Base-by-base conservation (phyloP, 345 rosid genomes). In the Sisymbrium altissimum region DNA sequence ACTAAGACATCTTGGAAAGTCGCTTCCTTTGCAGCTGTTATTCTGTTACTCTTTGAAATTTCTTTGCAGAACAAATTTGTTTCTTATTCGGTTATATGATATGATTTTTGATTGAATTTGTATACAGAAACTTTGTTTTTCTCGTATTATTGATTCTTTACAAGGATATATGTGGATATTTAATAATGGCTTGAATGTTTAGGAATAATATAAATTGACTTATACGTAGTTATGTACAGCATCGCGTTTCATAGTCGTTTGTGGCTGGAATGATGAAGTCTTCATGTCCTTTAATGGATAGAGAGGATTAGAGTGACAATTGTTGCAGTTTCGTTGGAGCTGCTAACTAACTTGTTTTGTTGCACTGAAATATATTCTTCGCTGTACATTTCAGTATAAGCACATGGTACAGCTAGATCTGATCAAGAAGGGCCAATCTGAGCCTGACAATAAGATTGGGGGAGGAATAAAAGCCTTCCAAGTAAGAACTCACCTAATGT, bases 341-440 rank as follows among this genome's bases (percentile, higher is more conserved):
- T 40, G 38, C 11, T 14, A 59, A 52, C 52, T 45, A 14, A 58
- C 44, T 66, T 3, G 50, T 39, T 38, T 46, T 4, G 11, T n/a
- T n/a, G n/a, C n/a, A n/a, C 25, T 57, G 21, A 25, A 57, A 19
- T 25, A 21, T 21, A 43, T 14, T 45, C 19, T 36, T 56, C 45
- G 15, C 11, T 61, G 18, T 71, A 56, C 13, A 38, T 78, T 27
- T 7, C 84, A 94, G 96, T 95, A 87, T n/a, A 98, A 95, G 85
- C 74, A 83, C 18, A 60, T 83, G 93, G 86, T 88, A 14, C 46
- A 92, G 64, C 71, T 89, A 72, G 94, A 89, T 54, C 80, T 95
- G 86, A 82, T 95, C 19, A 87, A 89, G 82, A 86, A 84, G 76
- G 98, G 98, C n/a, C 90, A 90, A 48, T 13, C 81, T 4, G 99